Evolutionary conservation across 2,329 filamentous ascomycete genomes (phyloP), one percentile per base, ranked within the genome.

Genomic region (Xylogone sp.): DNA sequence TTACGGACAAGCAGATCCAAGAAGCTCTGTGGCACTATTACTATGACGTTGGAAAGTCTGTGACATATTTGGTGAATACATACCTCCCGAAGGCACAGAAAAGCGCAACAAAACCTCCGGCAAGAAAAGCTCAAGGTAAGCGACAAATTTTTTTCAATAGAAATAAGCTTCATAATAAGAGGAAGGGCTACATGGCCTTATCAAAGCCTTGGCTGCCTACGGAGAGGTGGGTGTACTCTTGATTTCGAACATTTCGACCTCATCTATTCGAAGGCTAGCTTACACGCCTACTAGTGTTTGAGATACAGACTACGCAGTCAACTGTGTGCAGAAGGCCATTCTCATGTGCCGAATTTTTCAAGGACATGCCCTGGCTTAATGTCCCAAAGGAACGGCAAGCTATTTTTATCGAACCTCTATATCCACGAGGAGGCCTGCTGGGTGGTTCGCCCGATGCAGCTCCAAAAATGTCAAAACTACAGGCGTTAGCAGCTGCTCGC

Each of bases 1-100:
- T 80, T n/a, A 77, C 80, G 4, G 81, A 86, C 53, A 73, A 76
- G 34, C 87, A 96, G 65, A 93, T 97, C 56, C 84, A 96, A 67
- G 93, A 97, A 55, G 82, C 92, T 0, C 71, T 99, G 16, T 97
- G 91, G 90, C 84, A 99, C 70, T 97, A 97, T 69, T 97, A 93
- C 68, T 97, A 92, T 67, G 92, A 99, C 62, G 77, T 96, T 24
- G 87, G 84, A 52, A 96, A 96, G 69, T 84, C 90, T 1, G 86
- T 95, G 34, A 77, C 81, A 51, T 97, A 95, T 65, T 71, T 99
- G 52, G 81, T 84, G 56, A 87, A 84, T 77, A 84, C 59, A 46
- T 49, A 60, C 45, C 56, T 55, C 9, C 58, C 57, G 22, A 66
- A 62, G 49, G 51, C 51, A 22, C 57, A 60, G 39, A 60, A 68